Conservation (phyloP, 2,329 filamentous ascomycete genomes). For the Aspergillus transmontanensis region DNA sequence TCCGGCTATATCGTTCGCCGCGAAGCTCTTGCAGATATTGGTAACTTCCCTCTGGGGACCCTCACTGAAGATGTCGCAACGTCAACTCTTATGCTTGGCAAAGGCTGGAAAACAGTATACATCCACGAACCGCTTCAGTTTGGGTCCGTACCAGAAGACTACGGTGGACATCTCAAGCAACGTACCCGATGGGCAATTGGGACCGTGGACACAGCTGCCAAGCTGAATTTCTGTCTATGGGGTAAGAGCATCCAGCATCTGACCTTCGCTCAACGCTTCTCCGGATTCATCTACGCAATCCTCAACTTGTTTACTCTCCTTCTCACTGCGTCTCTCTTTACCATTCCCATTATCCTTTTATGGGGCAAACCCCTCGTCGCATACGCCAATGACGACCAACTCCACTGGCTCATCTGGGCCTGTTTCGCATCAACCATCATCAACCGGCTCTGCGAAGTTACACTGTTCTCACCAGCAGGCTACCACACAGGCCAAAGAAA, state of each 20-base stretch:
- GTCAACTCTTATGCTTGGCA: slow-evolving; percentile 60
- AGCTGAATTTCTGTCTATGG: background rate
- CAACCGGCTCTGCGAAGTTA: background rate
- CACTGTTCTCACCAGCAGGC: background rate
- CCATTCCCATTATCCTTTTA: background rate
- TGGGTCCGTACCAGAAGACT: slow-evolving; percentile 50
- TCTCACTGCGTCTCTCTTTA: background rate
- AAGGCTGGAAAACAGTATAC: slow-evolving; percentile 65
- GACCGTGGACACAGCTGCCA: background rate
- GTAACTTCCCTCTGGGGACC: slow-evolving; percentile 62
- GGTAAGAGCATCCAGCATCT: background rate
- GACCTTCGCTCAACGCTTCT: background rate
- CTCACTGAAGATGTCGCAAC: slow-evolving; percentile 64
- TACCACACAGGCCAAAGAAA: background rate
- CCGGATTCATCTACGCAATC: background rate
- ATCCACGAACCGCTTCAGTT: slow-evolving; percentile 63
- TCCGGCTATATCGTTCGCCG: slow-evolving; percentile 64
- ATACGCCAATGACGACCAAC: background rate
- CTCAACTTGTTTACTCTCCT: background rate
- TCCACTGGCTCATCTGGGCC: background rate
- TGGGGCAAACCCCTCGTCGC: background rate
- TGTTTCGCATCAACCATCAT: background rate
- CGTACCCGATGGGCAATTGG: slow-evolving; percentile 39
- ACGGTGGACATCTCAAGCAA: slow-evolving; percentile 39
- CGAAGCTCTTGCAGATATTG: slow-evolving; percentile 62